These are phyloP conservation scores for Wickerhamiella allomyrinae DNA, from an alignment of 805 yeast species.

Conservation along the genomic window DNA sequence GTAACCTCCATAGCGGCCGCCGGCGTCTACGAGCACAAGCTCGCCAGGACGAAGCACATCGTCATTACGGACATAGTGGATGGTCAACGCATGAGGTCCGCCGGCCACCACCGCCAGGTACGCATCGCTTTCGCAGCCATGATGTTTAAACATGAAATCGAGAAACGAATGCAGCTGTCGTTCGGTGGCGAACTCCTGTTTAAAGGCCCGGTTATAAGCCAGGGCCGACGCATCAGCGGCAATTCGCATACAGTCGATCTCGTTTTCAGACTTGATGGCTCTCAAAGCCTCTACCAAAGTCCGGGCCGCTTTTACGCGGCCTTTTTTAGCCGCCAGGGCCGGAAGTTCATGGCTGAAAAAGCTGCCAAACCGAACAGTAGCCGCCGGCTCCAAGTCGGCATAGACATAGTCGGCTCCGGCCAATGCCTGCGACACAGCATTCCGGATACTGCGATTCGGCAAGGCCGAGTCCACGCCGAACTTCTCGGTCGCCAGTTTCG, in stretches of 20 bases:
- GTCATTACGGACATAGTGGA: constrained; percentile 89
- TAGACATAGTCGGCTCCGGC: constrained; percentile 12
- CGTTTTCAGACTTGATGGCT: constrained; percentile 60
- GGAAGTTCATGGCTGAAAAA: constrained; percentile 16
- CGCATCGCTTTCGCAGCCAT: constrained; percentile 83
- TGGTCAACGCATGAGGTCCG: constrained; percentile 76
- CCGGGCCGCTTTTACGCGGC: constrained; percentile 6
- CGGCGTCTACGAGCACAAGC: constrained; percentile 85
- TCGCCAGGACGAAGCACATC: constrained; percentile 65
- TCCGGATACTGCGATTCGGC: constrained; percentile 13
- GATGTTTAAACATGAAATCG: constrained; percentile 66
- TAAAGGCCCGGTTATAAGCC: constrained; percentile 73
- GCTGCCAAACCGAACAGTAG: constrained; percentile 15
- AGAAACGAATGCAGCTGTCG: constrained; percentile 64
- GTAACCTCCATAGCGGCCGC: constrained; percentile 87
- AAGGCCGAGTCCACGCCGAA: constrained; percentile 77
- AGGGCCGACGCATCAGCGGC: constrained; percentile 75
- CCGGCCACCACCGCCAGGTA: constrained; percentile 95
- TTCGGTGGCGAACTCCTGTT: constrained; percentile 47
- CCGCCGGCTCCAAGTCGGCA: constrained; percentile 15
- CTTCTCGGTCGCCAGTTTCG: constrained; percentile 61
- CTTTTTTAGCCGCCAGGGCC: constrained; percentile 2
- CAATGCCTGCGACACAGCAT: constrained; percentile 8
- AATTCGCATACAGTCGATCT: constrained; percentile 60
- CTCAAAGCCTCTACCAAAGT: constrained; percentile 28